These are phyloP conservation scores for Kazachstania taianensis DNA, from an alignment of 805 yeast species.

Conservation along the genomic window DNA sequence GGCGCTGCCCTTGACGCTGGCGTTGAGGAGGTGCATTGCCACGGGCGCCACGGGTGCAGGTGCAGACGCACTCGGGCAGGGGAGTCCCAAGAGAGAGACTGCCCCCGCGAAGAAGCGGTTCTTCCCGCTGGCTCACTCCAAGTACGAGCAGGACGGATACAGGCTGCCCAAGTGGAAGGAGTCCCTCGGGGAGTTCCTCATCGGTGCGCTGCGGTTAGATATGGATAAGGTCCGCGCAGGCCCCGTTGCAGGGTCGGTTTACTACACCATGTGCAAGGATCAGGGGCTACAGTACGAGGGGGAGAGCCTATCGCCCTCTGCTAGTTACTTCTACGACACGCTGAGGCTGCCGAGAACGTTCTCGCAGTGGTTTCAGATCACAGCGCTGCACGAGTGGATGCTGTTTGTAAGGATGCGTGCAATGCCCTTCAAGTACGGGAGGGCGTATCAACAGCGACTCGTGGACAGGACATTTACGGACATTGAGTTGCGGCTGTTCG, in stretches of 20 bases:
- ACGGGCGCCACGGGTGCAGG: no score
- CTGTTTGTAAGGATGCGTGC: slow-evolving; percentile 92
- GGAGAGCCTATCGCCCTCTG: slow-evolving; percentile 61
- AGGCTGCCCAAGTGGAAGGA: slow-evolving; percentile 42
- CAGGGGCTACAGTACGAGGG: slow-evolving; percentile 75
- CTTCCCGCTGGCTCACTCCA: slow-evolving; percentile 31
- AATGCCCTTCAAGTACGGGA: slow-evolving; percentile 82
- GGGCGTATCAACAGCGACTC: slow-evolving; percentile 82
- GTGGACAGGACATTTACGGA: slow-evolving; percentile 85
- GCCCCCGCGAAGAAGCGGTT: slow-evolving; percentile 11
- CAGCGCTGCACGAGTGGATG: slow-evolving; percentile 87
- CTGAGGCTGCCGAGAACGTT: slow-evolving; percentile 76
- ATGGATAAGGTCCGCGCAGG: slow-evolving; percentile 92
- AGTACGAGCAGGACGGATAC: slow-evolving; percentile 31
- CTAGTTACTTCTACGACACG: slow-evolving; percentile 77
- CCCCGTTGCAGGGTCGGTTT: slow-evolving; percentile 83
- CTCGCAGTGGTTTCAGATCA: slow-evolving; percentile 94
- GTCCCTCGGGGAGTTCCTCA: slow-evolving; percentile 54
- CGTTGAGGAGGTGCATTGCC: no score
- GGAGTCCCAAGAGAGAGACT: not conserved
- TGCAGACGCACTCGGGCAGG: no score
- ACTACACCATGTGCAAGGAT: slow-evolving; percentile 75
- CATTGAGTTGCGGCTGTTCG: slow-evolving; percentile 74
- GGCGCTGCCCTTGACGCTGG: no score
- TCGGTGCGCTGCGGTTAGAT: slow-evolving; percentile 57